phyloP scores from a whole-genome alignment of 192 early-diverging fungal species.

The Coemansia sp. region DNA sequence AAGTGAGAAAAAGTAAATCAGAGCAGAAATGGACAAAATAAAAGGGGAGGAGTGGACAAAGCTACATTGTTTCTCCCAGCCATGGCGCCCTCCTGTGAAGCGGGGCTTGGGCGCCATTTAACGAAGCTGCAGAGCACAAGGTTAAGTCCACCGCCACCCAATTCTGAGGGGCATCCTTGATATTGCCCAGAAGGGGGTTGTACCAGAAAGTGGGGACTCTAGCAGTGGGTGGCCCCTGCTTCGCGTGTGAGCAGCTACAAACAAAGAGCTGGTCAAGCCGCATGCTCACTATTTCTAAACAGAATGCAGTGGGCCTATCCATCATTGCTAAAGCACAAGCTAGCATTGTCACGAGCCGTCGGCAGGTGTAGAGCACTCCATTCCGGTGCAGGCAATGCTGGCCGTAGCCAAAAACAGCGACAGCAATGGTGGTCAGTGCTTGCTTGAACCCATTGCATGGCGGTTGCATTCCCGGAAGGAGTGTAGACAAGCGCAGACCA shows the following conservation, averaged over 20 bases:
- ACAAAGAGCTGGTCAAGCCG: not conserved
- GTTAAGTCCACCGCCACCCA: not conserved
- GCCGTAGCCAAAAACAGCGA: not conserved
- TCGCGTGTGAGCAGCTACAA: not conserved
- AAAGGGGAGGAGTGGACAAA: not conserved
- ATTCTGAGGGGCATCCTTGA: not conserved
- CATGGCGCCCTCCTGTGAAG: constrained; percentile 8
- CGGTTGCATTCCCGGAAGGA: not conserved
- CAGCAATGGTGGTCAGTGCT: not conserved
- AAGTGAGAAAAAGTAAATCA: not conserved
- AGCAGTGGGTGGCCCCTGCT: not conserved
- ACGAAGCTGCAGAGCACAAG: not conserved
- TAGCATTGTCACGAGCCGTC: not conserved
- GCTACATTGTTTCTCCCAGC: not conserved
- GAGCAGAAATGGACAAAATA: not conserved
- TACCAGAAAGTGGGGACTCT: not conserved
- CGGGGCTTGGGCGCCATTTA: not conserved
- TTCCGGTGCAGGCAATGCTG: not conserved
- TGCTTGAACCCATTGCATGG: not conserved
- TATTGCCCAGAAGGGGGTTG: not conserved
- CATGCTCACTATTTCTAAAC: not conserved
- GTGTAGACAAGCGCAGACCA: not conserved
- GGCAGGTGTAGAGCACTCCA: not conserved
- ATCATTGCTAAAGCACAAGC: not conserved
- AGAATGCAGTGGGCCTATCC: not conserved